Conservation (phyloP, 345 rosid species). For the Rhizophora mangle region DNA sequence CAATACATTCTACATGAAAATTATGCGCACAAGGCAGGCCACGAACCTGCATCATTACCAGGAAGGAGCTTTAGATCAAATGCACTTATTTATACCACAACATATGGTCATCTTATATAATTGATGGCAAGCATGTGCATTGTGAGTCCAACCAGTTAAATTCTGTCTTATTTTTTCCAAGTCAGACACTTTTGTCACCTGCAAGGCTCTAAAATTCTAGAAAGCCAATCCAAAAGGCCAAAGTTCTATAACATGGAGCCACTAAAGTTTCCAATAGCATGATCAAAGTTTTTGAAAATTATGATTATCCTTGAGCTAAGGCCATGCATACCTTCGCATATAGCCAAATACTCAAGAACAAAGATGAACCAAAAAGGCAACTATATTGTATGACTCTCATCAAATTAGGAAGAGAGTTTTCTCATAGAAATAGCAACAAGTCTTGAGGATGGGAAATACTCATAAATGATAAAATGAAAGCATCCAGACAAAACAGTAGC, state of each 20-base stretch:
- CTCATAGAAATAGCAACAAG: neutral
- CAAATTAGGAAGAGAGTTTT: too few relatives aligned
- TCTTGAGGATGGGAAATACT: neutral
- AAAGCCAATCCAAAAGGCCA: too few relatives aligned
- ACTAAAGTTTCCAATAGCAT: neutral
- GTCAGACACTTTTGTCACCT: neutral
- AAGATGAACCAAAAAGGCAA: too few relatives aligned
- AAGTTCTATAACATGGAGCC: too few relatives aligned
- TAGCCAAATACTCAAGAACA: neutral
- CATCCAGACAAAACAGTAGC: neutral
- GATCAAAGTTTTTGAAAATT: neutral
- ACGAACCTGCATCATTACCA: constrained; percentile 63
- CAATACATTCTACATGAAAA: constrained; percentile 95
- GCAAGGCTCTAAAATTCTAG: neutral
- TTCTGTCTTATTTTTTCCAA: neutral
- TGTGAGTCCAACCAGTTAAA: neutral
- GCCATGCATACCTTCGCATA: neutral
- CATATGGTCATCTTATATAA: neutral
- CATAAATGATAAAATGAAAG: neutral
- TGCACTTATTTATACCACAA: neutral
- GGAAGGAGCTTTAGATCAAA: constrained; percentile 12
- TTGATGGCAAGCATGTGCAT: neutral
- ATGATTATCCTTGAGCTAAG: neutral
- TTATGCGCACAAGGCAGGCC: constrained; percentile 99
- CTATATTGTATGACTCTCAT: too few relatives aligned